A percentile compares a stretch with the other conserved stretches of the same genome.
phyloP scores from a whole-genome alignment of 805 yeast genomes.

The Starmerella gropengiesseri region DNA sequence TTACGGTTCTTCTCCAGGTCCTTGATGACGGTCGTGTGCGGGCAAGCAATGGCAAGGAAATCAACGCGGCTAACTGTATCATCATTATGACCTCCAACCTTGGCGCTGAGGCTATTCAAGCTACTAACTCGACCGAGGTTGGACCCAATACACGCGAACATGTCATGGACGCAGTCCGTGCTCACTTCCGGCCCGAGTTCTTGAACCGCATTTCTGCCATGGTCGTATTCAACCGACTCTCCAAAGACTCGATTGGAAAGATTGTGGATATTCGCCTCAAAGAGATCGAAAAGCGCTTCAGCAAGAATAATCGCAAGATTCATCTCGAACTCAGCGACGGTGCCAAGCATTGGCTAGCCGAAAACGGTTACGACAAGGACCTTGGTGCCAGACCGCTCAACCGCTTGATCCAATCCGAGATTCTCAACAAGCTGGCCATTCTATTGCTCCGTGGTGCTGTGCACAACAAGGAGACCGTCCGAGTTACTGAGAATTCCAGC shows the following conservation, averaged over 20 bases:
- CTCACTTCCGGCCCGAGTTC: constrained; percentile 95
- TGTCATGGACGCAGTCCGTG: constrained; percentile 74
- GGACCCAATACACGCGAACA: constrained; percentile 57
- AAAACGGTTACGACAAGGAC: constrained; percentile 81
- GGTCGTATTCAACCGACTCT: constrained; percentile 83
- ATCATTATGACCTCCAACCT: constrained; percentile 94
- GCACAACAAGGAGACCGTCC: constrained; percentile 76
- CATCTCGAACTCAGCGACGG: constrained; percentile 59
- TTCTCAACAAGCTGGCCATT: constrained; percentile 82
- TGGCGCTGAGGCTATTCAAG: constrained; percentile 82
- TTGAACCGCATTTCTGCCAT: constrained; percentile 90
- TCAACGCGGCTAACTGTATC: constrained; percentile 85
- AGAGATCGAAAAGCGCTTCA: constrained; percentile 81
- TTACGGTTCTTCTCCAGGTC: constrained; percentile 82
- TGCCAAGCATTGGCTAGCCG: constrained; percentile 73
- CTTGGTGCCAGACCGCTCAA: constrained; percentile 92
- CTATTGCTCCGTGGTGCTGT: constrained; percentile 78
- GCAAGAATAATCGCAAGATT: constrained; percentile 68
- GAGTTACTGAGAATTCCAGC: constrained; percentile 38
- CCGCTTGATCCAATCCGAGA: constrained; percentile 78
- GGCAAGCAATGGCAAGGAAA: constrained; percentile 84
- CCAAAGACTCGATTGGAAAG: constrained; percentile 82
- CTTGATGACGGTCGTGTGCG: constrained; percentile 95
- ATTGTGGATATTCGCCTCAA: constrained; percentile 75
- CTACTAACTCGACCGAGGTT: constrained; percentile 47